Percentiles rank a stretch among this genome's conserved stretches.
These are phyloP conservation scores for Phytophthora citrophthora DNA, from an alignment of 352 stramenopile species.

Conservation along the genomic window DNA sequence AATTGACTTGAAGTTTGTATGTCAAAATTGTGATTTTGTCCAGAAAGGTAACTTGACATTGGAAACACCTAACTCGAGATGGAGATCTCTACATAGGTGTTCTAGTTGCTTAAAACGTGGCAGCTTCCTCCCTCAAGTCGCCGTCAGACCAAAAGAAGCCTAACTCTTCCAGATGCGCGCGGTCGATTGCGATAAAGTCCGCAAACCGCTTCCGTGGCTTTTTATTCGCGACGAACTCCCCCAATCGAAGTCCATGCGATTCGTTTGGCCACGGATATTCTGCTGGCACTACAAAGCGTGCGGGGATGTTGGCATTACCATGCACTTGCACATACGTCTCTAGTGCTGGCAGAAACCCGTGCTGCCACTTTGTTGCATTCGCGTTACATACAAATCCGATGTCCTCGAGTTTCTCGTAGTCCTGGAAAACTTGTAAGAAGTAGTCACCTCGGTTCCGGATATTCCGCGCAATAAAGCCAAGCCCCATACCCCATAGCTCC, in stretches of 20 bases:
- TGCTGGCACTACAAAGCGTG: constrained; percentile 58
- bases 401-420: constrained; percentile 48
- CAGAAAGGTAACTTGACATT: too few relatives aligned
- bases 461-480: constrained; percentile 66
- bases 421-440: constrained; percentile 53
- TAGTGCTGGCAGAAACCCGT: constrained; percentile 53
- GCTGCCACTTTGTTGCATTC: constrained; percentile 49
- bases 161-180: constrained; percentile 47
- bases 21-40: too few relatives aligned
- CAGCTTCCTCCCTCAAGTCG: constrained; percentile 1
- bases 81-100: too few relatives aligned
- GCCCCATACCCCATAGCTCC: constrained; percentile 39
- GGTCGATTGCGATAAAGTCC: constrained; percentile 64
- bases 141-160: constrained; percentile 55
- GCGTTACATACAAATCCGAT: constrained; percentile 69
- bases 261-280: constrained; percentile 46
- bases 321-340: constrained; percentile 48
- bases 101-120: too few relatives aligned
- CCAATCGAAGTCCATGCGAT: constrained; percentile 44
- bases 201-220: constrained; percentile 36
- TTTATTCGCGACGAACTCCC: constrained; percentile 35
- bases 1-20: too few relatives aligned
- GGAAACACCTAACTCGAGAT: too few relatives aligned
- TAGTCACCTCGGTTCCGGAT: constrained; percentile 58
- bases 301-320: constrained; percentile 38